phyloP scores from a whole-genome alignment of 805 yeast genomes.

The Blastobotrys mokoenaii region DNA sequence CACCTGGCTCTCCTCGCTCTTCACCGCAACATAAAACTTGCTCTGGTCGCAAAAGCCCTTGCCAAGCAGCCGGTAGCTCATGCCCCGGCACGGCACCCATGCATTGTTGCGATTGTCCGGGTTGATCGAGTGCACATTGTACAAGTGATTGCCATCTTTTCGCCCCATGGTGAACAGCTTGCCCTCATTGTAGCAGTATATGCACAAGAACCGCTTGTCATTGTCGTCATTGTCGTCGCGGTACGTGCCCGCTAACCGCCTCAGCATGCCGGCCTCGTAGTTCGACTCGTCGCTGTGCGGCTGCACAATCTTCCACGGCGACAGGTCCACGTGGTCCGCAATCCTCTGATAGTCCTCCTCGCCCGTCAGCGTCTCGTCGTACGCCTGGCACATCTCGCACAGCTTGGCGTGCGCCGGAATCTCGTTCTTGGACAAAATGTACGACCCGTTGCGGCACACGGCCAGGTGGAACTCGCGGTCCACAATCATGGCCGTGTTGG shows the following conservation, averaged over 20 bases:
- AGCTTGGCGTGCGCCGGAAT: background rate
- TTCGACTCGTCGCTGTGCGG: background rate
- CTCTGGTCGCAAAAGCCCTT: slow-evolving; percentile 1
- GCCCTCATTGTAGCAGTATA: background rate
- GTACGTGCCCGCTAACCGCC: background rate
- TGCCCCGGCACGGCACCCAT: background rate
- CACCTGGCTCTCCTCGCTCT: background rate
- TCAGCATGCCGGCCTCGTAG: slow-evolving; percentile 1
- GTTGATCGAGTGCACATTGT: background rate
- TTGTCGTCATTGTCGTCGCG: slow-evolving; percentile 1
- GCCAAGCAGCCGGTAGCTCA: slow-evolving; percentile 1
- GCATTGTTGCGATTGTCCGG: background rate
- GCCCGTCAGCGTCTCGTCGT: background rate
- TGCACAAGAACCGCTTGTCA: slow-evolving; percentile 1
- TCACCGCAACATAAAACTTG: slow-evolving; percentile 1
- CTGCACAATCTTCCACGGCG: background rate
- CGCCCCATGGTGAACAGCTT: slow-evolving; percentile 1
- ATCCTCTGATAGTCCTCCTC: background rate
- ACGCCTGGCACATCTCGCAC: slow-evolving; percentile 1
- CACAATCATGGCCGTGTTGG: slow-evolving; percentile 1
- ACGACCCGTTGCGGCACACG: slow-evolving; percentile 1
- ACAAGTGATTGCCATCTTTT: slow-evolving; percentile 1
- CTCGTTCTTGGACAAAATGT: slow-evolving; percentile 1
- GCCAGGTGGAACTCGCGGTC: slow-evolving; percentile 1
- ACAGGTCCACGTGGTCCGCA: background rate